These are phyloP conservation scores for Aureobasidium sp. DNA, from an alignment of 2,329 filamentous ascomycete genomes.

Conservation along the genomic window DNA sequence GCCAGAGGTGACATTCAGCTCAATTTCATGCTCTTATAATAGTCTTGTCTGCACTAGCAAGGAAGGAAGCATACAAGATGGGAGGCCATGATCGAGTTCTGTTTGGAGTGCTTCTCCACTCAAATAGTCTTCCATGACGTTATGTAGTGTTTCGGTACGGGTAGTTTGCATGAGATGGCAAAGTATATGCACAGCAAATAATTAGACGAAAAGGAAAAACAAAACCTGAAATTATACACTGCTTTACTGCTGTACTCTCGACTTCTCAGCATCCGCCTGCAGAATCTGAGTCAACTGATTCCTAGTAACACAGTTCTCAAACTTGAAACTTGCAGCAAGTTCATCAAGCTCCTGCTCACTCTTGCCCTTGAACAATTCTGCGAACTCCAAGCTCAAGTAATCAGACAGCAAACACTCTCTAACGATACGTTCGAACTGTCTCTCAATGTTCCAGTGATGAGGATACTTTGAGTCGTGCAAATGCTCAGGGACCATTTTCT, in stretches of 20 bases:
- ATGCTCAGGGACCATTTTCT: constrained; percentile 35
- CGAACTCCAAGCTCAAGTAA: constrained; percentile 42
- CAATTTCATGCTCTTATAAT: no score
- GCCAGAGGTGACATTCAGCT: no score
- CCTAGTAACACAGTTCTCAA: constrained; percentile 46
- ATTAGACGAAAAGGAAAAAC: no score
- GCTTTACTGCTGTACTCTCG: not conserved
- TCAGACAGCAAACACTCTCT: constrained; percentile 14
- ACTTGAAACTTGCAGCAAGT: constrained; percentile 44
- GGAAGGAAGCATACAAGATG: no score
- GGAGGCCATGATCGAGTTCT: no score
- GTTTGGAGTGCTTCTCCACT: no score
- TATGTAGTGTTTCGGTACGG: no score
- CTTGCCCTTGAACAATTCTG: constrained; percentile 46
- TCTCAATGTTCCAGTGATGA: constrained; percentile 13
- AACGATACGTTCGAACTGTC: constrained; percentile 14
- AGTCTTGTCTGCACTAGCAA: no score
- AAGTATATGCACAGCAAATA: no score
- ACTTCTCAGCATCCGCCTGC: constrained; percentile 31
- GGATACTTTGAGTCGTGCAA: constrained; percentile 14
- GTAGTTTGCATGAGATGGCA: no score
- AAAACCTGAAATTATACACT: no score
- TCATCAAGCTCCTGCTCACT: constrained; percentile 45
- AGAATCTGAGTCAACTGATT: constrained; percentile 45
- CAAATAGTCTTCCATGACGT: no score